These are phyloP conservation scores for Alternaria sp. DNA, from an alignment of 2,329 filamentous ascomycete species.

Conservation along the genomic window DNA sequence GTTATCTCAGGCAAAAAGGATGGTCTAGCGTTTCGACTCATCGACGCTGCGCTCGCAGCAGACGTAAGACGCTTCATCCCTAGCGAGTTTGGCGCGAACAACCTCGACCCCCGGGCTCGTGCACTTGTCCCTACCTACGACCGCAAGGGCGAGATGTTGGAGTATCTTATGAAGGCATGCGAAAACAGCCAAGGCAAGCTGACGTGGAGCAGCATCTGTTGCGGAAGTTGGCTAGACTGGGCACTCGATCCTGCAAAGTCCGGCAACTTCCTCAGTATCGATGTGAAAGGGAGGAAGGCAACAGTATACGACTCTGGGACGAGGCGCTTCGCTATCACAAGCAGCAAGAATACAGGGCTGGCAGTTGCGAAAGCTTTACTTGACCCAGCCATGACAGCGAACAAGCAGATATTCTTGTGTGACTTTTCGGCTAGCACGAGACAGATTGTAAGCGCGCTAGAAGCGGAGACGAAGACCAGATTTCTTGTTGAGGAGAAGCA, in stretches of 20 bases:
- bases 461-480: constrained; percentile 23
- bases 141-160: constrained; percentile 46
- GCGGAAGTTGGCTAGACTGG: constrained; percentile 39
- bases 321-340: constrained; percentile 28
- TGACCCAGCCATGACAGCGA: constrained; percentile 17
- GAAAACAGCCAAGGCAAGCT: constrained; percentile 25
- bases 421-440: neutral
- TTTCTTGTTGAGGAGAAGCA: constrained; percentile 22
- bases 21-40: constrained; percentile 38
- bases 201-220: constrained; percentile 32
- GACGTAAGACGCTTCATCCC: constrained; percentile 54
- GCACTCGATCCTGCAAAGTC: constrained; percentile 13
- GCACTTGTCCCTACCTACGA: constrained; percentile 45
- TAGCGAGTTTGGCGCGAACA: constrained; percentile 52
- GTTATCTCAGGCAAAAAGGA: constrained; percentile 31
- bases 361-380: constrained; percentile 28
- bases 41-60: constrained; percentile 53
- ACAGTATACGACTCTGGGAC: constrained; percentile 33
- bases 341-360: constrained; percentile 27
- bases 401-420: constrained; percentile 20
- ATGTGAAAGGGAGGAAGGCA: constrained; percentile 26
- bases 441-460: constrained; percentile 24
- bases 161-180: constrained; percentile 45
- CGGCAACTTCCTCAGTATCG: constrained; percentile 19
- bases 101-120: constrained; percentile 38